Conservation (phyloP, 2,329 filamentous ascomycete genomes). For the Oidium heveae region DNA sequence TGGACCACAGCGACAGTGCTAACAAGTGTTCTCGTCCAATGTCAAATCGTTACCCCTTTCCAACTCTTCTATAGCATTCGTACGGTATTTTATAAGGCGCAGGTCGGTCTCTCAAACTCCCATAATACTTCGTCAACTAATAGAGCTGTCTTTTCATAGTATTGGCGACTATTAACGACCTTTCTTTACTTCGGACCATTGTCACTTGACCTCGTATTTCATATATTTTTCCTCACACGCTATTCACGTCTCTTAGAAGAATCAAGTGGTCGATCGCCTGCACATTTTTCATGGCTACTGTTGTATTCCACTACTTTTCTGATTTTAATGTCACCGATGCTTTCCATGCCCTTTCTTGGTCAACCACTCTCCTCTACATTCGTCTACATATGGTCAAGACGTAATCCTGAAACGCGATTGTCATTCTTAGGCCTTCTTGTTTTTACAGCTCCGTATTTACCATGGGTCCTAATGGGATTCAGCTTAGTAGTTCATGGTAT, state of each 20-base stretch:
- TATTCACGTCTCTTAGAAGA: constrained; percentile 92
- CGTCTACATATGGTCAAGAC: constrained; percentile 92
- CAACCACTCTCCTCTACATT: constrained; percentile 76
- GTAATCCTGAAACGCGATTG: constrained; percentile 75
- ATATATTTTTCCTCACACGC: constrained; percentile 93
- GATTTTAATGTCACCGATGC: constrained; percentile 57
- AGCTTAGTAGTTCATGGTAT: constrained; percentile 74
- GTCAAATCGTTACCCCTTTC: constrained; percentile 73
- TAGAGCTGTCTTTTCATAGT: constrained; percentile 24
- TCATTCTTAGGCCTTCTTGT: constrained; percentile 74
- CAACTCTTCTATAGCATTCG: constrained; percentile 94
- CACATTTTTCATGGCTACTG: constrained; percentile 86
- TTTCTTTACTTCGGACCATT: constrained; percentile 96
- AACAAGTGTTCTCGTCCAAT: constrained; percentile 76
- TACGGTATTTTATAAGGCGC: constrained; percentile 71
- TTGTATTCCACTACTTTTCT: constrained; percentile 63
- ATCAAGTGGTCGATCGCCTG: constrained; percentile 70
- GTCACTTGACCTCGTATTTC: constrained; percentile 81
- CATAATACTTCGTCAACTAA: background rate
- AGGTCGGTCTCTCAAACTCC: constrained; percentile 31
- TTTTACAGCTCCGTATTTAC: constrained; percentile 82
- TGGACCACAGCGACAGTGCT: constrained; percentile 87
- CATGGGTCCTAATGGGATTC: constrained; percentile 87
- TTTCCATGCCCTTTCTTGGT: constrained; percentile 85
- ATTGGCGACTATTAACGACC: constrained; percentile 87